Percentiles rank a stretch among this genome's conserved stretches.
These are phyloP conservation scores for Parmales sp. DNA, from an alignment of 108 stramenopile genomes.

Conservation along the genomic window DNA sequence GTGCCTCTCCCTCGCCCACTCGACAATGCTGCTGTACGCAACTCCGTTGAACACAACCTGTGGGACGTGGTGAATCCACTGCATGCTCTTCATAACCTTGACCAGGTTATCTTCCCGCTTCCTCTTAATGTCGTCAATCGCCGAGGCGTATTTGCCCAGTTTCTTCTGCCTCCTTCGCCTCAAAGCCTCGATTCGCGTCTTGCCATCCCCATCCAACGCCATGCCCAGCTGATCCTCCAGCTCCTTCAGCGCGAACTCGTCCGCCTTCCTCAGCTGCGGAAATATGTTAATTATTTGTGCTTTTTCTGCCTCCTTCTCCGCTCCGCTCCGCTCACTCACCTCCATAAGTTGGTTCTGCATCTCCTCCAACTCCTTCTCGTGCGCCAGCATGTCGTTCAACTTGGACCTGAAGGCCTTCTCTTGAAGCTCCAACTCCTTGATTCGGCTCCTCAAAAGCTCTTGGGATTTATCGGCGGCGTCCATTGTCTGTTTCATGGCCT, in stretches of 20 bases:
- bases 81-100: not conserved
- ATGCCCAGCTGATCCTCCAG: conserved; percentile 8
- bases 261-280: not conserved
- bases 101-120: not conserved
- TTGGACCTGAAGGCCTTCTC: not conserved
- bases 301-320: not conserved
- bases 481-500: not conserved
- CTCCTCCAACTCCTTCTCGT: not conserved
- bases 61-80: conserved; percentile 12
- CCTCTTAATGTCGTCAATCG: not conserved
- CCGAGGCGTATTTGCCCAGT: not conserved
- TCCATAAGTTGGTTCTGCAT: not conserved
- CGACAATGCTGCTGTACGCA: not conserved
- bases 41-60: conserved; percentile 15
- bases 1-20: not conserved
- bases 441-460: not conserved
- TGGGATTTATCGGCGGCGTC: not conserved
- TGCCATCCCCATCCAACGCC: not conserved
- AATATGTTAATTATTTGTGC: not conserved
- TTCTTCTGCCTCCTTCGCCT: conserved; percentile 7
- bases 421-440: not conserved
- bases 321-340: too few relatives aligned
- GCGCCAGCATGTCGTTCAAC: not conserved
- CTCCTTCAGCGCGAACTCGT: conserved; percentile 7
- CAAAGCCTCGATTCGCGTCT: not conserved